These are phyloP conservation scores for Russula sp. DNA, from an alignment of 768 basidiomycete species.

Conservation along the genomic window DNA sequence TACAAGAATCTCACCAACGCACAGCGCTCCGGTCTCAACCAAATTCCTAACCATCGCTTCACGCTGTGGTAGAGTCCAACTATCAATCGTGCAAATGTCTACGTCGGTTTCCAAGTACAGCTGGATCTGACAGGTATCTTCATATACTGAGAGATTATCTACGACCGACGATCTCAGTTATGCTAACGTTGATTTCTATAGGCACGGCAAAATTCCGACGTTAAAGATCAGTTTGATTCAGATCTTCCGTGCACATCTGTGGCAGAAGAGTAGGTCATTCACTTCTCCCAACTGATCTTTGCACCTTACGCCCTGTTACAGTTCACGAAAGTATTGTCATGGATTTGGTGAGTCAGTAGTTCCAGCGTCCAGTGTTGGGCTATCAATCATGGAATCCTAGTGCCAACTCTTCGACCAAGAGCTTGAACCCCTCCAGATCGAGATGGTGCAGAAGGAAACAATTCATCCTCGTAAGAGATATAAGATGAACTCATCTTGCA, in stretches of 20 bases:
- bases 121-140: conserved; percentile 96
- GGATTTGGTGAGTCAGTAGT: conserved; percentile 55
- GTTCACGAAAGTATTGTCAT: conserved; percentile 90
- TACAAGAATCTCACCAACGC: conserved; percentile 98
- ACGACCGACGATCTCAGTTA: neutral
- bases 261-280: conserved; percentile 76
- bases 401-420: conserved; percentile 99
- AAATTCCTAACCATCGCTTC: conserved; percentile 98
- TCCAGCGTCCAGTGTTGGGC: neutral
- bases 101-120: conserved; percentile 99
- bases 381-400: conserved; percentile 30
- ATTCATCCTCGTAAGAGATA: conserved; percentile 99
- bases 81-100: conserved; percentile 98
- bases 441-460: conserved; percentile 99
- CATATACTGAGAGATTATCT: conserved; percentile 45
- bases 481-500: conserved; percentile 99
- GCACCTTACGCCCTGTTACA: conserved; percentile 31
- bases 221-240: conserved; percentile 99
- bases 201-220: conserved; percentile 98
- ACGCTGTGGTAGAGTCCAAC: conserved; percentile 99
- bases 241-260: conserved; percentile 99
- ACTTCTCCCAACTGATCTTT: conserved; percentile 26
- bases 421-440: conserved; percentile 94
- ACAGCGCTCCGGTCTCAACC: conserved; percentile 95
- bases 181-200: conserved; percentile 20